Base-by-base conservation (phyloP, 768 basidiomycete genomes). In the Megacollybia marginata region DNA sequence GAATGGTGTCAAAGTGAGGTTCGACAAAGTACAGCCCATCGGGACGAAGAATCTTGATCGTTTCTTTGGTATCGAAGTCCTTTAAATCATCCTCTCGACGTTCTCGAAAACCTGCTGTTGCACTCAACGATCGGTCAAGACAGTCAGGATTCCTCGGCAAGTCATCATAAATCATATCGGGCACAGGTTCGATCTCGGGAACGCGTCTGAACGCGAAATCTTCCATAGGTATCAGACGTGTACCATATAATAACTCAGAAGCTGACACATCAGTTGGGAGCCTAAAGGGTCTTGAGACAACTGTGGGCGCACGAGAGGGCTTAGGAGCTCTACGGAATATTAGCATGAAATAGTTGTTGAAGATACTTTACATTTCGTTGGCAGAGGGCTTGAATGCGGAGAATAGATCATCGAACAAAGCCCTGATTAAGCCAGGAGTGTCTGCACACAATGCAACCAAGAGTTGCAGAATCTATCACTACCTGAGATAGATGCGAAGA, bases 121-220 rank as follows among this genome's bases (percentile, higher is more conserved):
- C 69, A 36, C 86, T 83, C 54, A 90, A 89, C 3, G 88, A 85
- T 47, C 78, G 80, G 55, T 92, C 90, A 43, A 98, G 72, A 59
- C 93, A 98, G 59, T 93, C 89, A 44, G 74, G 67, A 62, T 98
- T 95, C 18, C 75, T 86, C 0, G 95, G 95, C 9, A 98, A 70
- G 62, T 98, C 93, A 58, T 98, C 95, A 32, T 74, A 71, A 50
- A 98, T 85, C 82, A 96, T 83, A 64, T 97, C 95, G 13, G 89
- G 83, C 9, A 82, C 77, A 9, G 81, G 76, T 18, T 87, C 85
- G 38, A 95, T 71, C 55, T 91, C 85, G 2, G 91, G 91, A 7
- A 83, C 60, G 40, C 69, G 72, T 46, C 71, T 76, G 69, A 95
- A 96, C 1, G 92, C 89, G 33, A 85, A 66, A 50, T 92, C 85